phyloP scores from a whole-genome alignment of 2,329 filamentous ascomycete species.

The Aspergillus japonicus region DNA sequence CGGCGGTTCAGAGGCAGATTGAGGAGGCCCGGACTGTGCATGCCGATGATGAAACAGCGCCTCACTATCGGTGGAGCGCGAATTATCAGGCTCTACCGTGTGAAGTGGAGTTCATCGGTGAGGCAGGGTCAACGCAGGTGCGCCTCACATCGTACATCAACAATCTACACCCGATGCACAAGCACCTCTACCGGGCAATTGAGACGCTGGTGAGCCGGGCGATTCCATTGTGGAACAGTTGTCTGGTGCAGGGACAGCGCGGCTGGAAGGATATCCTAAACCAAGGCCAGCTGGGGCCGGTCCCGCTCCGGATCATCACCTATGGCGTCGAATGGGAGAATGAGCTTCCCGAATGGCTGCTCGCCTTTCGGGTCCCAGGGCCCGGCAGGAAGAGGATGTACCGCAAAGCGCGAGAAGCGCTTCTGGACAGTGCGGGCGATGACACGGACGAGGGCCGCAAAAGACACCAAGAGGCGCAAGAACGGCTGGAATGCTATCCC shows the following conservation, averaged over 20 bases:
- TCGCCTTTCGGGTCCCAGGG: neutral
- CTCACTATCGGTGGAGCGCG: neutral
- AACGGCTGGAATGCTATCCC: neutral
- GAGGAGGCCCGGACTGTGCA: neutral
- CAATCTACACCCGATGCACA: neutral
- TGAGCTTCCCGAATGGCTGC: neutral
- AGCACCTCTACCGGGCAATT: neutral
- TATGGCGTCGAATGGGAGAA: constrained; percentile 2
- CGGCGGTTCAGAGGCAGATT: neutral
- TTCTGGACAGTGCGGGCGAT: neutral
- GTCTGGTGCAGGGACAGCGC: neutral
- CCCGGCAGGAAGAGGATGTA: neutral
- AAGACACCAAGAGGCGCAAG: neutral
- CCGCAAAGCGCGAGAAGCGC: neutral
- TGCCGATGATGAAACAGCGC: neutral
- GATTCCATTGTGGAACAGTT: neutral
- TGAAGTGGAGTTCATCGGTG: neutral
- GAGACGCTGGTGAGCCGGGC: neutral
- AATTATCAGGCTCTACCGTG: neutral
- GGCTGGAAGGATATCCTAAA: neutral
- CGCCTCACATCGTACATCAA: constrained; percentile 1
- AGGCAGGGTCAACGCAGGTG: neutral
- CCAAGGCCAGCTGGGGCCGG: constrained; percentile 1
- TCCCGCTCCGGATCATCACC: neutral
- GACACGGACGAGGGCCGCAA: neutral